Base-by-base conservation (phyloP, 129 eudicot genomes). In the Saussurea involucrata region DNA sequence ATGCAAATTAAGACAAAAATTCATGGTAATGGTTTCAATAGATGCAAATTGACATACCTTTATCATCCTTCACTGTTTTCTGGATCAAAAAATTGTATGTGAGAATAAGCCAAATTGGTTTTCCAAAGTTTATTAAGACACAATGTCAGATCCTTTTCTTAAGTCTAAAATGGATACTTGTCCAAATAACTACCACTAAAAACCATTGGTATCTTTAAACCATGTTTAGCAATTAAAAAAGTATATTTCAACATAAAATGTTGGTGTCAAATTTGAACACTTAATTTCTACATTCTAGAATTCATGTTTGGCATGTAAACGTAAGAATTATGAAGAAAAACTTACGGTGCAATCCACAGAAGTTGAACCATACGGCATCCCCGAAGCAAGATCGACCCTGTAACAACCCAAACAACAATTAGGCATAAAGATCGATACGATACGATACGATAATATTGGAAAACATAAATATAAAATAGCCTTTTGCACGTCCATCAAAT, bases 351-450 rank as follows among this genome's bases (percentile, higher is more conserved):
- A 34, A 0, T 73, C 75, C 24, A 73, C 2, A 67, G 78, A 79
- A 72, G 73, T 72, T 13, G 78, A 79, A 32, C 44, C 60, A 67
- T 74, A 80, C 20, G 64, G 63, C 55, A 80, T 68, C 70, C 84
- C 84, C 1, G 84, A 73, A 74, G 33, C 20, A 49, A 49, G 18
- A 80, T 80, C 83, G 18, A 80, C 75, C 83, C 83, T 80, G 79
- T 33, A 66, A 80, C 73, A 76, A 76, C 20, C 37, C 46, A 37
- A 46, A n/a, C 28, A 72, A 64, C 17, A 72, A 79, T 44, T 29
- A 71, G 81, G 63, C 63, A 55, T n/a, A n/a, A n/a, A n/a, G n/a
- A n/a, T n/a, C n/a, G n/a, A n/a, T n/a, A n/a, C n/a, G n/a, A n/a
- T n/a, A n/a, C n/a, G n/a, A n/a, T 17, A 53, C 22, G 13, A 42